Evolutionary conservation across 83 land plant species (phyloP).

Genomic region (Diphasiastrum complanatum): DNA sequence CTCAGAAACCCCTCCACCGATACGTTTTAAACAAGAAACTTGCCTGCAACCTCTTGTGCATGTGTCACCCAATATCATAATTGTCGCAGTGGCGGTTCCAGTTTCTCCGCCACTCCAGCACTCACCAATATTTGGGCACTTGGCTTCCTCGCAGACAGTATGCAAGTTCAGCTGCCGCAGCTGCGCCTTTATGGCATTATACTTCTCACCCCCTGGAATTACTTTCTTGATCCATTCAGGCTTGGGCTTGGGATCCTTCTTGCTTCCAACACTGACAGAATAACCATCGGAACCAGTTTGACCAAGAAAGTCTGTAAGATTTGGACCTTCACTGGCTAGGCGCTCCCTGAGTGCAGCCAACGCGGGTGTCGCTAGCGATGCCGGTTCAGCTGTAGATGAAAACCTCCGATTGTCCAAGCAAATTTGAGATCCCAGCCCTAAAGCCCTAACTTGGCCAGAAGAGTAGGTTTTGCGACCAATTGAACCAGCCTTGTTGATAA

Average conservation of each 20-base stretch:
- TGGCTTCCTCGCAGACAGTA: slow-evolving; percentile 96
- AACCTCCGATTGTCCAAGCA: too few relatives aligned
- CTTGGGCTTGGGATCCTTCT: slow-evolving; percentile 79
- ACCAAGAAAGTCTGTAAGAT: slow-evolving; percentile 54
- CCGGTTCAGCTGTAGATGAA: not conserved
- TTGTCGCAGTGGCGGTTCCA: slow-evolving; percentile 94
- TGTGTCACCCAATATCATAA: slow-evolving; percentile 97
- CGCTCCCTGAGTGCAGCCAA: slow-evolving; percentile 64
- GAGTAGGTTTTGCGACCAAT: too few relatives aligned
- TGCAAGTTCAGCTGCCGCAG: slow-evolving; percentile 71
- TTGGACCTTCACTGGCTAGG: slow-evolving; percentile 62
- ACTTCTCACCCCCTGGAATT: slow-evolving; percentile 87
- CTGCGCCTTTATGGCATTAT: slow-evolving; percentile 70
- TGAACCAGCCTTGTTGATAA: too few relatives aligned
- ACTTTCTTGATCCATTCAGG: slow-evolving; percentile 93
- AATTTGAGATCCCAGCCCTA: too few relatives aligned
- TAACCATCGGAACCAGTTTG: slow-evolving; percentile 35
- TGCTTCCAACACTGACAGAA: slow-evolving; percentile 90
- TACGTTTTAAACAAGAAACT: too few relatives aligned
- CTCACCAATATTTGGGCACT: slow-evolving; percentile 87
- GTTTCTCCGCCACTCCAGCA: slow-evolving; percentile 99
- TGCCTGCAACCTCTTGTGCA: slow-evolving; percentile 96
- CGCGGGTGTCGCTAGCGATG: slow-evolving; percentile 31
- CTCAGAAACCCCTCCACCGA: too few relatives aligned
- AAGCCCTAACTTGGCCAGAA: too few relatives aligned